Base-by-base conservation (phyloP, 225 moss, liverwort and hornwort species). In the Marchantia polymorpha region DNA sequence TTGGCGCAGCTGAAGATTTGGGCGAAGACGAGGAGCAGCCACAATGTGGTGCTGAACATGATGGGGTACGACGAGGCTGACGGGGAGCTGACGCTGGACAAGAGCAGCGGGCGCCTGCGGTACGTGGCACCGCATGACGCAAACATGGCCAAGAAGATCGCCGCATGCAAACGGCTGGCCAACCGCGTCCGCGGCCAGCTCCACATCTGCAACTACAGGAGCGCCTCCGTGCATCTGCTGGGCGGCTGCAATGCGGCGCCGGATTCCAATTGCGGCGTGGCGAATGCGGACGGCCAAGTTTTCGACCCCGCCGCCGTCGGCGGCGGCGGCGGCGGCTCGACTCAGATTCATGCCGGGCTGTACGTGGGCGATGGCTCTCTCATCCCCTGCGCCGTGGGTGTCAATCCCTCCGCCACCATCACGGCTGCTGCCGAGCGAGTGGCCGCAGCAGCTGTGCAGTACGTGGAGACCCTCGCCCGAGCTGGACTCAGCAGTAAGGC, bases 291-390 rank as follows among this genome's bases (percentile, higher is more conserved):
- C 5, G 73, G 73, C 31, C 54, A 73, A 48, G 60, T 80, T 46
- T 80, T 72, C 72, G 58, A 76, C 31, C 56, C 10, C 29, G 51
- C 14, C 50, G 16, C 5, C 39, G 39, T 39, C 39, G 39, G 2
- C 39, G 22, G 22, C 11, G 22, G 6, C 20, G 68, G 30, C 19
- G 31, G 26, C 4, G 19, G 4, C 10, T 17, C 79, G 8, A 51
- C 29, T 29, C 17, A 20, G 11, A 30, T 49, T 12, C 80, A 80
- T 64, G 0, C 72, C 15, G 73, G 80, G 3, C 51, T 80, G 56
- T 80, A 80, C 20, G 73, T 80, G 22, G 73, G 72, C 73, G 80
- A 80, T 72, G 79, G 70, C 12, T 53, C 79, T 13, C 70, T 80
- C 12, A 73, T 80, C 16, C 72, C 73, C 0, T 80, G 80, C 23